These are phyloP conservation scores for Ogataea polymorpha DNA, from an alignment of 805 yeast species.

Conservation along the genomic window DNA sequence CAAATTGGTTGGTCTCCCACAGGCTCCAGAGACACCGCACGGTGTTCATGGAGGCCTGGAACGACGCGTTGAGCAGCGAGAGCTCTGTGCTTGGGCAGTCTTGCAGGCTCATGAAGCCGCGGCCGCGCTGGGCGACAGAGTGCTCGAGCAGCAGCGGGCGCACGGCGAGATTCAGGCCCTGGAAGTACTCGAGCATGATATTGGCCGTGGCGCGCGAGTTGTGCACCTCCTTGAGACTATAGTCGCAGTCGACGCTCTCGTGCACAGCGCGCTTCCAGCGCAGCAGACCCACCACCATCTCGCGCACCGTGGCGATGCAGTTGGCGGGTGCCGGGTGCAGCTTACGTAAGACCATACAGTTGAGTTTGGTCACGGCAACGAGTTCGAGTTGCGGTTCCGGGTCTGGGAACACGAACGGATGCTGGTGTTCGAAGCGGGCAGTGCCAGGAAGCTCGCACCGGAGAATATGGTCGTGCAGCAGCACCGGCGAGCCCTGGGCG, in stretches of 20 bases:
- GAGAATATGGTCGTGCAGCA: constrained; percentile 69
- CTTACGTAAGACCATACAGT: constrained; percentile 60
- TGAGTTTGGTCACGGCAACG: constrained; percentile 66
- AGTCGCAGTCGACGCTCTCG: constrained; percentile 56
- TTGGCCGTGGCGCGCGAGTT: constrained; percentile 62
- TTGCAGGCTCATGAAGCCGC: constrained; percentile 51
- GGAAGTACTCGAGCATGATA: constrained; percentile 71
- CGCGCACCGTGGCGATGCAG: constrained; percentile 62
- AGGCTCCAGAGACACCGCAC: constrained; percentile 64
- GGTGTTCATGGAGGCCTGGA: constrained; percentile 71
- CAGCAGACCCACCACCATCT: constrained; percentile 56
- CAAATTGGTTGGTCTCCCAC: constrained; percentile 62
- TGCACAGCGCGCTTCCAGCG: constrained; percentile 64
- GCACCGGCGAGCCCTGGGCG: constrained; percentile 67
- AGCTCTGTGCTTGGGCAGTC: constrained; percentile 60
- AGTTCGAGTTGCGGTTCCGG: constrained; percentile 66
- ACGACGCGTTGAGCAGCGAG: constrained; percentile 62
- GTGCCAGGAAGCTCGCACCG: constrained; percentile 65
- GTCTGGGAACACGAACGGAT: constrained; percentile 59
- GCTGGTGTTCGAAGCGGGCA: constrained; percentile 53
- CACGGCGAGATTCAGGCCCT: constrained; percentile 70
- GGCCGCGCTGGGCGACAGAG: constrained; percentile 52
- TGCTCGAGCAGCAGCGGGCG: constrained; percentile 69
- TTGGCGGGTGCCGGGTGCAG: constrained; percentile 62
- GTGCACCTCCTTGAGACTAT: constrained; percentile 37